Percentiles rank a stretch among this genome's conserved stretches.
Conservation (phyloP, 768 basidiomycete genomes). For the Psilocybe subaeruginosa region DNA sequence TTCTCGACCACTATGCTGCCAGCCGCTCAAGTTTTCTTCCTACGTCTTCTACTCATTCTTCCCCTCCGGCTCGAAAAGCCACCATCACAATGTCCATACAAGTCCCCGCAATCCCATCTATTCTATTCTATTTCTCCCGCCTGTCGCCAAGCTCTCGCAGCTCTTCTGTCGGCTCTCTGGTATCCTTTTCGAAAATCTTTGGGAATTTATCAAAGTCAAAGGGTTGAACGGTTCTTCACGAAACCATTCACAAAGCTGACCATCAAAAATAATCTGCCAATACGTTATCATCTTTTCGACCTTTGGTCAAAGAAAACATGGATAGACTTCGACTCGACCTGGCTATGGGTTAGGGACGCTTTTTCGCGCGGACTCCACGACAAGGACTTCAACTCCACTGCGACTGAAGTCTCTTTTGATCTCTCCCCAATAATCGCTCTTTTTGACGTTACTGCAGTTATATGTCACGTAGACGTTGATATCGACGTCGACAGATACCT, state of each 20-base stretch:
- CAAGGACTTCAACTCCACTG: not conserved
- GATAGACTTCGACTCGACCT: not conserved
- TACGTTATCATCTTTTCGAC: not conserved
- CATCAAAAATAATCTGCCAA: not conserved
- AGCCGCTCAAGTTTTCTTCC: slow-evolving; percentile 6
- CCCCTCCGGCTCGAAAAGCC: not conserved
- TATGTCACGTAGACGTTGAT: not conserved
- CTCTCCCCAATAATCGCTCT: not conserved
- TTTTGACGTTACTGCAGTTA: not conserved
- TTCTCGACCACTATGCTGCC: slow-evolving; percentile 18
- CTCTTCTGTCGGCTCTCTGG: not conserved
- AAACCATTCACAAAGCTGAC: not conserved
- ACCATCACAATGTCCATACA: slow-evolving; percentile 15
- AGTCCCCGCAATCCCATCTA: slow-evolving; percentile 16
- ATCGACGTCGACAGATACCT: not conserved
- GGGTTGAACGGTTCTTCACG: not conserved
- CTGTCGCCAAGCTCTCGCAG: not conserved
- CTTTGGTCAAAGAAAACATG: not conserved
- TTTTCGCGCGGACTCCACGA: not conserved
- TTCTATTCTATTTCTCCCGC: not conserved
- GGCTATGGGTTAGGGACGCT: not conserved
- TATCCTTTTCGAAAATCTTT: not conserved
- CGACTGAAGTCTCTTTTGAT: not conserved
- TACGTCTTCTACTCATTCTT: not conserved
- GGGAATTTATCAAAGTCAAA: no score